These are phyloP conservation scores for Trichocladium antarcticum DNA, from an alignment of 495 filamentous ascomycete genomes.

Conservation along the genomic window DNA sequence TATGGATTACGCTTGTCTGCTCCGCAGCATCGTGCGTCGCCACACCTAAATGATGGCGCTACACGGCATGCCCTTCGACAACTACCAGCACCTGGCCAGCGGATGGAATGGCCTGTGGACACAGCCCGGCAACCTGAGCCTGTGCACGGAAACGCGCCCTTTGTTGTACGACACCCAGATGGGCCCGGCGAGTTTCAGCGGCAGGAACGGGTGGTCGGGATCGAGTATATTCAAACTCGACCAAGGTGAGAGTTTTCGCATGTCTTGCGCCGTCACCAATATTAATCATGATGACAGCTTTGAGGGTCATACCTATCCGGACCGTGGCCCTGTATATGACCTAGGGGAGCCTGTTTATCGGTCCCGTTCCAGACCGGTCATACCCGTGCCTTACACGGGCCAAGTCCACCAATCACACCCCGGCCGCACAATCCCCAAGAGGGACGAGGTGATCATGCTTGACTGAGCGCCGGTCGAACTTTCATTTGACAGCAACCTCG, in stretches of 20 bases:
- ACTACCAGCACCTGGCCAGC: background rate
- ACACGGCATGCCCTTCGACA: background rate
- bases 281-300: background rate
- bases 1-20: slow-evolving; percentile 1
- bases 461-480: background rate
- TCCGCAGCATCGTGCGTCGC: background rate
- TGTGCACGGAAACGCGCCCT: background rate
- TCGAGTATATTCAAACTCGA: slow-evolving; percentile 11
- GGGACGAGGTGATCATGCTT: slow-evolving; percentile 6
- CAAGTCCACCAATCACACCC: background rate
- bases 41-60: background rate
- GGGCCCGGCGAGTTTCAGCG: slow-evolving; percentile 11
- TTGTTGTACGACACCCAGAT: background rate
- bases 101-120: slow-evolving; percentile 10
- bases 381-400: slow-evolving; percentile 1
- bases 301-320: background rate
- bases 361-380: slow-evolving; percentile 1
- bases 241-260: slow-evolving; percentile 2
- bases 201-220: slow-evolving; percentile 20
- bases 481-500: background rate
- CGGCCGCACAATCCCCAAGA: background rate
- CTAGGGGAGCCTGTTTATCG: background rate
- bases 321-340: background rate
- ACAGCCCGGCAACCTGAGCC: slow-evolving; percentile 7
- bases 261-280: background rate